These are phyloP conservation scores for Avicennia marina DNA, from an alignment of 257 asterid genomes.

Conservation along the genomic window DNA sequence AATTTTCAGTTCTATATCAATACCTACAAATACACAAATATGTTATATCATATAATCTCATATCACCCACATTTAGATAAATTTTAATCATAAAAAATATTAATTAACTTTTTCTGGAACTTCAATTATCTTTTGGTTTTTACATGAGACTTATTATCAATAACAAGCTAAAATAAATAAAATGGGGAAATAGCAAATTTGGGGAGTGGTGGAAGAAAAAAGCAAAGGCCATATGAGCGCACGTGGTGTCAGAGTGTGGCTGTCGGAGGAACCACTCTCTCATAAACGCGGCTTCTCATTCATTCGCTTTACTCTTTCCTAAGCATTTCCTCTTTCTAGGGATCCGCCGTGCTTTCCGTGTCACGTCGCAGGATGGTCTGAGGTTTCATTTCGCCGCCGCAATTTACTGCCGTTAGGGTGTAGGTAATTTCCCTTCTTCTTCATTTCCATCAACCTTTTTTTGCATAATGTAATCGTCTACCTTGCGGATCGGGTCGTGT, in stretches of 20 bases:
- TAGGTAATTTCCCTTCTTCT: slow-evolving; percentile 6
- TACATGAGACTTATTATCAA: no score
- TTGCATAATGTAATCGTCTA: slow-evolving; percentile 8
- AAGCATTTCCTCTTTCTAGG: slow-evolving; percentile 25
- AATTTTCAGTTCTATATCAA: no score
- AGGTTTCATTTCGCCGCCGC: slow-evolving; percentile 15
- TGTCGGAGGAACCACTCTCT: slow-evolving; percentile 24
- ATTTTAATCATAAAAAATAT: no score
- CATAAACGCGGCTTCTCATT: slow-evolving; percentile 21
- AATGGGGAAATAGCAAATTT: slow-evolving; percentile 1
- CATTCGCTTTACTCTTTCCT: slow-evolving; percentile 32
- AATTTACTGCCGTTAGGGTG: slow-evolving; percentile 25
- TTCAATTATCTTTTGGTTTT: no score
- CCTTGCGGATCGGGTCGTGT: slow-evolving; percentile 27
- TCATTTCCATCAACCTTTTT: slow-evolving; percentile 9
- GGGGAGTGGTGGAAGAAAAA: slow-evolving; percentile 33
- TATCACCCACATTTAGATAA: no score
- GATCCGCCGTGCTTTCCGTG: slow-evolving; percentile 16
- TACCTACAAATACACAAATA: no score
- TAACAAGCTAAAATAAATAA: no score
- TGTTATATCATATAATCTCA: no score
- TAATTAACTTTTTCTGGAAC: no score
- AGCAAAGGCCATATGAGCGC: slow-evolving; percentile 30
- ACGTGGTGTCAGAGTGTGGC: slow-evolving; percentile 41
- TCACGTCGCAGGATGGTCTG: slow-evolving; percentile 22